Percentiles rank a stretch among this genome's conserved stretches.
Evolutionary conservation across 768 basidiomycete genomes (phyloP).

Genomic region (Xerocomus brunneocitrinus): DNA sequence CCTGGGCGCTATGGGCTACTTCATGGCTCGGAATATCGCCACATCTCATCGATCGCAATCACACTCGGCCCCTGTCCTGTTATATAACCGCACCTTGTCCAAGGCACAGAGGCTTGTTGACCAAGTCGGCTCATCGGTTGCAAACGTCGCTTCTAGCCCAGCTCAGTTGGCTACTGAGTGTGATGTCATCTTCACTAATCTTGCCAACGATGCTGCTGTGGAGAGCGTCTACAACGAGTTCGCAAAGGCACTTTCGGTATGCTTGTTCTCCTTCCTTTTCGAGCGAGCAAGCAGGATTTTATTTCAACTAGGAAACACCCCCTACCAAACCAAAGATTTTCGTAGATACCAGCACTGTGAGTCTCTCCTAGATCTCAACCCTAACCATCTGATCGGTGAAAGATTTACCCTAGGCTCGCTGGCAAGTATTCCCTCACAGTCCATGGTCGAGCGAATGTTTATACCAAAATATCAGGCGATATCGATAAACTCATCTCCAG

Average conservation of each 20-base stretch:
- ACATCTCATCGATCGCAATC: slow-evolving; percentile 39
- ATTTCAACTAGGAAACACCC: slow-evolving; percentile 33
- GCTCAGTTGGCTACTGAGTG: slow-evolving; percentile 60
- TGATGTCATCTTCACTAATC: slow-evolving; percentile 73
- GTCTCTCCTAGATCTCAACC: slow-evolving; percentile 19
- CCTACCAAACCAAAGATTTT: slow-evolving; percentile 63
- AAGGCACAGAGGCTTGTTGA: slow-evolving; percentile 56
- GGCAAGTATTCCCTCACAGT: slow-evolving; percentile 27
- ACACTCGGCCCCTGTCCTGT: slow-evolving; percentile 49
- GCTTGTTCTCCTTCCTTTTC: slow-evolving; percentile 2
- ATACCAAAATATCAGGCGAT: slow-evolving; percentile 41
- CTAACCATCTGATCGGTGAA: slow-evolving; percentile 9
- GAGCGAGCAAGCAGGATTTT: not conserved
- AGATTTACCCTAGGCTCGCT: slow-evolving; percentile 55
- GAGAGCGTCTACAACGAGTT: slow-evolving; percentile 59
- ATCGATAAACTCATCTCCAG: slow-evolving; percentile 63
- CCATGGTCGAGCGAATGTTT: not conserved
- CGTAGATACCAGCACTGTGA: slow-evolving; percentile 79
- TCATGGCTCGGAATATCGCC: slow-evolving; percentile 80
- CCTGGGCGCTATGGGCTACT: slow-evolving; percentile 66
- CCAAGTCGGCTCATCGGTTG: slow-evolving; percentile 50
- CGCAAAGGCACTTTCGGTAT: slow-evolving; percentile 53
- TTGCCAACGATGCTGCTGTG: slow-evolving; percentile 69
- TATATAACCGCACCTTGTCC: slow-evolving; percentile 70
- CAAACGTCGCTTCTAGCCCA: slow-evolving; percentile 52